These are phyloP conservation scores for Phytophthora tubulina DNA, from an alignment of 352 stramenopile species.

Conservation along the genomic window DNA sequence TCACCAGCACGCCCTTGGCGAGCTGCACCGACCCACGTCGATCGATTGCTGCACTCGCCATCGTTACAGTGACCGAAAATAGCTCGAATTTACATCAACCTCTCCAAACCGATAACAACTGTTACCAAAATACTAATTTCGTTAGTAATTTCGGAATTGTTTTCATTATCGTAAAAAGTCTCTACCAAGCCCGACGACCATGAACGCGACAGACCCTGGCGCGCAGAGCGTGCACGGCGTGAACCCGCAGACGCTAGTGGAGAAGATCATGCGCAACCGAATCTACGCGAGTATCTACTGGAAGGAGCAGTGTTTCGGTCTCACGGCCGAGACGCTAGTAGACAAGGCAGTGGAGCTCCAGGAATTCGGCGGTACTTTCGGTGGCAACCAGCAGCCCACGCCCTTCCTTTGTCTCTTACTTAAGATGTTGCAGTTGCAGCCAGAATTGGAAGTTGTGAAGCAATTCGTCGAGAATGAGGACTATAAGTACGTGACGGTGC, in stretches of 20 bases:
- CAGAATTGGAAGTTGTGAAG: conserved; percentile 94
- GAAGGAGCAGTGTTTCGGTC: conserved; percentile 98
- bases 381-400: conserved; percentile 95
- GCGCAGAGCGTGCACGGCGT: conserved; percentile 95
- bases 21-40: conserved; percentile 48
- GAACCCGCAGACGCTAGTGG: conserved; percentile 98
- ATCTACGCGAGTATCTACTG: conserved; percentile 97
- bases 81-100: background rate
- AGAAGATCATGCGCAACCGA: conserved; percentile 98
- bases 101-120: background rate
- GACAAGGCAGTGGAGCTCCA: conserved; percentile 96
- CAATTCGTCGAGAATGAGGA: conserved; percentile 97
- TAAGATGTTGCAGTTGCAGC: conserved; percentile 99
- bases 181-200: background rate
- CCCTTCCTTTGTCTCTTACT: conserved; percentile 98
- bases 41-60: conserved; percentile 61
- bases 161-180: background rate
- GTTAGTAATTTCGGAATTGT: background rate
- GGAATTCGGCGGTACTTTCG: conserved; percentile 94
- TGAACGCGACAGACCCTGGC: conserved; percentile 94
- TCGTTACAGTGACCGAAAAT: conserved; percentile 15
- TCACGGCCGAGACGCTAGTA: conserved; percentile 95
- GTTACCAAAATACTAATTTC: background rate
- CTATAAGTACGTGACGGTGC: conserved; percentile 98
- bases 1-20: conserved; percentile 65